Evolutionary conservation across 2,329 filamentous ascomycete genomes (phyloP).

Genomic region (Bipolaris sorokiniana): DNA sequence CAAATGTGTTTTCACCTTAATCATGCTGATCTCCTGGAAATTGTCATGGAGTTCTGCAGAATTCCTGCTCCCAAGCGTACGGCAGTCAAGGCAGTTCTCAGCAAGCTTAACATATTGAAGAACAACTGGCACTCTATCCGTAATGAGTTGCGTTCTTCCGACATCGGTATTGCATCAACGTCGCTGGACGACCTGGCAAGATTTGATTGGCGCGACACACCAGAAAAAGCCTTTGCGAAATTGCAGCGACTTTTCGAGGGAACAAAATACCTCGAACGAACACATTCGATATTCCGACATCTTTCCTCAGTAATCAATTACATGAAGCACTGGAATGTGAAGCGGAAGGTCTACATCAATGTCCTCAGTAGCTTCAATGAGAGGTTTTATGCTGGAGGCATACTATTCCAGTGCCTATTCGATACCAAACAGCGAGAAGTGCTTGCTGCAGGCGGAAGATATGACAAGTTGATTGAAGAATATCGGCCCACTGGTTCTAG

Average conservation of each 20-base stretch:
- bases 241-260: constrained; percentile 61
- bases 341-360: constrained; percentile 80
- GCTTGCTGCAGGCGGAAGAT: constrained; percentile 90
- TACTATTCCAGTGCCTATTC: constrained; percentile 89
- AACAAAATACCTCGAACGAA: constrained; percentile 59
- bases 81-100: constrained; percentile 80
- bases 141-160: constrained; percentile 78
- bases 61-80: constrained; percentile 72
- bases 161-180: constrained; percentile 83
- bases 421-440: constrained; percentile 82
- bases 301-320: constrained; percentile 79
- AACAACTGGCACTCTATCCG: constrained; percentile 84
- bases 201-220: constrained; percentile 85
- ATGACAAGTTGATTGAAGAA: constrained; percentile 86
- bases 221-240: constrained; percentile 75
- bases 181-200: constrained; percentile 87
- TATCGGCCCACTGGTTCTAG: constrained; percentile 73
- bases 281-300: constrained; percentile 70
- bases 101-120: constrained; percentile 82
- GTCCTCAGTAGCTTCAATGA: constrained; percentile 90
- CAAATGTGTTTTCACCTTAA: constrained; percentile 90
- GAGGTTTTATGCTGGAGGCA: constrained; percentile 78
- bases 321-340: constrained; percentile 74
- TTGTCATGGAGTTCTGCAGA: constrained; percentile 89
- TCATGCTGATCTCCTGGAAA: constrained; percentile 82